A percentile compares a stretch with the other conserved stretches of the same genome.
Conservation (phyloP, 208 protist genomes). For the Trichomonas gallinae region DNA sequence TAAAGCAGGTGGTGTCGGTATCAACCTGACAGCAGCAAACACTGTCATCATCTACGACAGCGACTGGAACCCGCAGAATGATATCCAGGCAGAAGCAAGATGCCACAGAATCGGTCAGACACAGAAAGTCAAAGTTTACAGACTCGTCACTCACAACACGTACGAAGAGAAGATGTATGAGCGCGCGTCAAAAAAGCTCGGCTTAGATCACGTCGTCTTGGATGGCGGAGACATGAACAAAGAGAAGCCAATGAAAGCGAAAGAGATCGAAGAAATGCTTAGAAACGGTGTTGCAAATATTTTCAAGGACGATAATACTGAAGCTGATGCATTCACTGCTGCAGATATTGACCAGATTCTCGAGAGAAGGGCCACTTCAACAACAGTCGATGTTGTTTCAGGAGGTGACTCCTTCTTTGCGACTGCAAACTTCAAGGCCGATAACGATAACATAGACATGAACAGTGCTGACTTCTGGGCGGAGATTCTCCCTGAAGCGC, state of each 20-base stretch:
- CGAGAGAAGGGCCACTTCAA: neutral
- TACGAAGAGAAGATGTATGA: constrained; percentile 75
- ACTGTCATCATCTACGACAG: constrained; percentile 61
- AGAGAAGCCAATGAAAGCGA: neutral
- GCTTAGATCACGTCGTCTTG: constrained; percentile 59
- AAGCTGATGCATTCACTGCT: neutral
- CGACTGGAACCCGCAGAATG: constrained; percentile 94
- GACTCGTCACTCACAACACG: constrained; percentile 70
- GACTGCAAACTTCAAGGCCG: neutral
- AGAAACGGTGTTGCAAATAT: neutral
- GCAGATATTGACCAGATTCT: constrained; percentile 8
- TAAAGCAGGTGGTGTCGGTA: constrained; percentile 56
- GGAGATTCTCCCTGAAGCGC: neutral
- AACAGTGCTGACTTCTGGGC: neutral
- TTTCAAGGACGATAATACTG: neutral
- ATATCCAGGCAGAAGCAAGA: constrained; percentile 80
- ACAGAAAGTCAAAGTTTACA: constrained; percentile 71
- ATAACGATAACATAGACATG: neutral
- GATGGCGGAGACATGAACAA: neutral
- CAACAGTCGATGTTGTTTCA: neutral
- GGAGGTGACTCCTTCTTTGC: neutral
- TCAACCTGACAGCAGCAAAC: constrained; percentile 58
- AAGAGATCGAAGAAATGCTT: constrained; percentile 21
- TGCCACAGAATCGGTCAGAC: constrained; percentile 82
- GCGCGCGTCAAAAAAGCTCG: constrained; percentile 62